These are phyloP conservation scores for Dioszegia aurantiaca DNA, from an alignment of 768 basidiomycete genomes.

Conservation along the genomic window DNA sequence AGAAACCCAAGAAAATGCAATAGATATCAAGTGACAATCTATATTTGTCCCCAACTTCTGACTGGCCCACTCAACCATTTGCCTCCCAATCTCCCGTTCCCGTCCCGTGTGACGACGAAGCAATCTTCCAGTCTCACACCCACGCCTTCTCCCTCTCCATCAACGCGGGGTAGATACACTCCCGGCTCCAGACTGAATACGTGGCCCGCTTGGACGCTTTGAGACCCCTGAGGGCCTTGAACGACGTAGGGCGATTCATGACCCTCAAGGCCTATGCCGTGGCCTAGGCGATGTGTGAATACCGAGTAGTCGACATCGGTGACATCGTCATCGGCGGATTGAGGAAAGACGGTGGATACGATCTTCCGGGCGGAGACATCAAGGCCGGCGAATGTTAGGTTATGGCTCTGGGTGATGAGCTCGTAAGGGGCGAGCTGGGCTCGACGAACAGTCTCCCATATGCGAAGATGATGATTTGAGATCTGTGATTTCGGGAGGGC, in stretches of 20 bases:
- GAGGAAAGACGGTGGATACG: slow-evolving; percentile 55
- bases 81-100: slow-evolving; percentile 33
- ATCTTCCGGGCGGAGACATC: slow-evolving; percentile 60
- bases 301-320: slow-evolving; percentile 28
- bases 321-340: background rate
- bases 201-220: slow-evolving; percentile 63
- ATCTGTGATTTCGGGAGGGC: slow-evolving; percentile 63
- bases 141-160: slow-evolving; percentile 61
- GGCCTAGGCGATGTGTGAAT: slow-evolving; percentile 70
- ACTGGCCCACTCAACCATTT: slow-evolving; percentile 46
- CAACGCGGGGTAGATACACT: slow-evolving; percentile 49
- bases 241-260: slow-evolving; percentile 79
- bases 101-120: slow-evolving; percentile 26
- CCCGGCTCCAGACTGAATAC: slow-evolving; percentile 77
- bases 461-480: slow-evolving; percentile 57
- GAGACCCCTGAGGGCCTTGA: slow-evolving; percentile 60
- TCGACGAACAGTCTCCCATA: slow-evolving; percentile 66
- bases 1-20: too few species aligned
- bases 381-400: slow-evolving; percentile 21
- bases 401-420: slow-evolving; percentile 55
- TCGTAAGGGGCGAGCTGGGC: slow-evolving; percentile 64
- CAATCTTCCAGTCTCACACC: slow-evolving; percentile 83
- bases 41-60: slow-evolving; percentile 25
- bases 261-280: slow-evolving; percentile 75
- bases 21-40: background rate